A percentile compares a stretch with the other conserved stretches of the same genome.
These are phyloP conservation scores for Rhizopus arrhizus DNA, from an alignment of 371 early-diverging fungal species.

Conservation along the genomic window DNA sequence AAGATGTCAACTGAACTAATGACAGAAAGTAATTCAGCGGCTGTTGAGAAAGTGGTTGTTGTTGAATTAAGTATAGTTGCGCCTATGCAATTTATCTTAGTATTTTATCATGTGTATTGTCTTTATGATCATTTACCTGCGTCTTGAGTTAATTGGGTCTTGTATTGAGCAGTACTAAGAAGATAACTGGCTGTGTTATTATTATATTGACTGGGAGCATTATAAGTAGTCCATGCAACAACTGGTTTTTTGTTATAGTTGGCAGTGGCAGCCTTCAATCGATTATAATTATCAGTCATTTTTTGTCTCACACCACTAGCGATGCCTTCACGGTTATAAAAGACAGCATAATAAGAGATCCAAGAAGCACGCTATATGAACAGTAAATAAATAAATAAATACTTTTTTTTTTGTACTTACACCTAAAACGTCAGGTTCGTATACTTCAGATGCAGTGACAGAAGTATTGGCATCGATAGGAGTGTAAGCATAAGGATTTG, in stretches of 20 bases:
- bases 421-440: conserved; percentile 58
- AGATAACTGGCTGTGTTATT: conserved; percentile 70
- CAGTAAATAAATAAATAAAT: no score
- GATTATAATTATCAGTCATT: conserved; percentile 71
- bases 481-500: conserved; percentile 14
- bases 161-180: conserved; percentile 62
- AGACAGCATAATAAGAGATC: conserved; percentile 76
- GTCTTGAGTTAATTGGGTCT: conserved; percentile 62
- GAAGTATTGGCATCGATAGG: conserved; percentile 26
- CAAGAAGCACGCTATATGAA: conserved; percentile 67
- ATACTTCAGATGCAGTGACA: conserved; percentile 33
- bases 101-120: background rate
- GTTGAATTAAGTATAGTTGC: conserved; percentile 16
- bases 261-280: conserved; percentile 55
- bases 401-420: conserved; percentile 36
- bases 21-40: conserved; percentile 55
- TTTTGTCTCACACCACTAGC: conserved; percentile 57
- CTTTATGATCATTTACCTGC: conserved; percentile 50
- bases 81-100: conserved; percentile 8
- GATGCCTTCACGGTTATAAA: conserved; percentile 69
- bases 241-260: conserved; percentile 57
- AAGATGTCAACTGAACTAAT: conserved; percentile 67
- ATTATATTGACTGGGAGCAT: conserved; percentile 65
- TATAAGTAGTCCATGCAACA: conserved; percentile 71
- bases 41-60: conserved; percentile 35